Conservation (phyloP, 1,284 basidiomycete species). For the Erythrobasidium hasegawianum region DNA sequence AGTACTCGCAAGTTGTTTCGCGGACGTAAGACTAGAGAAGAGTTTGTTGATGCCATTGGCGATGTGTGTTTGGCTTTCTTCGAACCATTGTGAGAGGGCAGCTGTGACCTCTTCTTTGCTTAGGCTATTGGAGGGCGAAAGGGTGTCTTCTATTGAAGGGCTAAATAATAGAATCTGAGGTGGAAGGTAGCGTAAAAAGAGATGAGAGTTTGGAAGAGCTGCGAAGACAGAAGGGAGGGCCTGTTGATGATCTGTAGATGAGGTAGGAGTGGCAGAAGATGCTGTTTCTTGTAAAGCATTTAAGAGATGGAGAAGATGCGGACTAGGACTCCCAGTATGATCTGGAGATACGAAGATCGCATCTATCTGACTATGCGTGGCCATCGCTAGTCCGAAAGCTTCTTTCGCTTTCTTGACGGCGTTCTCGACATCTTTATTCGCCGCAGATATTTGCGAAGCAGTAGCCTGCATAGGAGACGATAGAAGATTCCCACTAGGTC, state of each 20-base stretch:
- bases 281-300: conserved; percentile 30
- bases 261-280: neutral
- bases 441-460: neutral
- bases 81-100: conserved; percentile 10
- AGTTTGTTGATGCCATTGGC: neutral
- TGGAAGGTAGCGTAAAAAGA: conserved; percentile 41
- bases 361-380: conserved; percentile 37
- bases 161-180: conserved; percentile 37
- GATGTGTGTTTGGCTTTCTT: neutral
- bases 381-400: conserved; percentile 37
- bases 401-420: conserved; percentile 13
- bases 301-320: conserved; percentile 35
- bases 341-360: conserved; percentile 29
- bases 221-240: conserved; percentile 26
- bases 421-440: conserved; percentile 19
- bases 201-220: conserved; percentile 39
- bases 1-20: conserved; percentile 17
- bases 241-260: neutral
- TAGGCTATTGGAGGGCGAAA: conserved; percentile 3
- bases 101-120: neutral
- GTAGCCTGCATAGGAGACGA: neutral
- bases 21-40: neutral
- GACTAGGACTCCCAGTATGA: neutral
- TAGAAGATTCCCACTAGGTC: conserved; percentile 4
- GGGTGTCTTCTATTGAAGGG: conserved; percentile 32